Conservation (phyloP, 1,284 basidiomycete genomes). For the Vanrija humicola region DNA sequence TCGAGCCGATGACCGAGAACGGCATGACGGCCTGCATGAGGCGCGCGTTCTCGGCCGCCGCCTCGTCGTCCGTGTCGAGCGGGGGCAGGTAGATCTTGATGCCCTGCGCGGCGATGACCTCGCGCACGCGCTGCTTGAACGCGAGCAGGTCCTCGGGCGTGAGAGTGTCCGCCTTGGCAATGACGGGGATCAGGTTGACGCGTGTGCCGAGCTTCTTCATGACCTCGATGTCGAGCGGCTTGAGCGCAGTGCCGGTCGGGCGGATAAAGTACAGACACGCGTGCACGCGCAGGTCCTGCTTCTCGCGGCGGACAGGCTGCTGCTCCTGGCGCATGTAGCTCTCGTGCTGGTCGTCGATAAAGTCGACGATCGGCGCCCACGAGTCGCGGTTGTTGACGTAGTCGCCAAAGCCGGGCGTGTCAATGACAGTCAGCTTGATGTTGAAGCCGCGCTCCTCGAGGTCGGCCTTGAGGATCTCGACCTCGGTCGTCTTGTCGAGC, state of each 20-base stretch:
- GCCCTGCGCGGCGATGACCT: constrained; percentile 83
- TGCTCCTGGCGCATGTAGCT: constrained; percentile 99
- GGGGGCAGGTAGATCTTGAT: constrained; percentile 95
- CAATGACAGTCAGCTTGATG: constrained; percentile 97
- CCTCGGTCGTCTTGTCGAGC: constrained; percentile 97
- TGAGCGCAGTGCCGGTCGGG: constrained; percentile 94
- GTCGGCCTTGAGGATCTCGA: constrained; percentile 94
- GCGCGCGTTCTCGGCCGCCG: constrained; percentile 81
- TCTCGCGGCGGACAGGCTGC: constrained; percentile 87
- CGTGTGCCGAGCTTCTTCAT: constrained; percentile 96
- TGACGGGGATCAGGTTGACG: constrained; percentile 95
- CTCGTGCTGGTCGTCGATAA: constrained; percentile 99
- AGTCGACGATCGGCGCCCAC: constrained; percentile 97
- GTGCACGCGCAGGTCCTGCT: constrained; percentile 93
- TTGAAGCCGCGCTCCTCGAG: constrained; percentile 99
- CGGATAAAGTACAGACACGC: constrained; percentile 98
- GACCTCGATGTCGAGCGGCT: constrained; percentile 97
- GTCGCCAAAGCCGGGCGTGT: constrained; percentile 98
- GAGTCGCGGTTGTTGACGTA: constrained; percentile 99
- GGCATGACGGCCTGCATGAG: constrained; percentile 84
- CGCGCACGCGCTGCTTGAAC: constrained; percentile 93
- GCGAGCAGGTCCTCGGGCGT: constrained; percentile 84
- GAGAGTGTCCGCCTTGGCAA: constrained; percentile 94
- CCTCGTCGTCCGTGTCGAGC: constrained; percentile 84
- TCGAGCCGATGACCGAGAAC: constrained; percentile 97